phyloP scores from a whole-genome alignment of 2,329 filamentous ascomycete species.

The Venturia pyrina region DNA sequence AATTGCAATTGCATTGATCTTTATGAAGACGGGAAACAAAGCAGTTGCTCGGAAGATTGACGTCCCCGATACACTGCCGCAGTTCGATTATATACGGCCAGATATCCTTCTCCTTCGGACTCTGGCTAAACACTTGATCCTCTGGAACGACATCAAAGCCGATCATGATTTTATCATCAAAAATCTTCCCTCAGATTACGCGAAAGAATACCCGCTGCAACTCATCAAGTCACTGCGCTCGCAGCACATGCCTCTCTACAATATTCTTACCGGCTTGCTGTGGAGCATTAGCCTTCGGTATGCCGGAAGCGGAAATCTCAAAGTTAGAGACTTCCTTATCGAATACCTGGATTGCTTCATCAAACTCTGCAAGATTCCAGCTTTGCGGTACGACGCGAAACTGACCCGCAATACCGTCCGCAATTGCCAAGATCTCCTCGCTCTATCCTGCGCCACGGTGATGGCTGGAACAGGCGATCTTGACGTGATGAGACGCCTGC shows the following conservation, averaged over 20 bases:
- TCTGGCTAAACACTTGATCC: slow-evolving; percentile 78
- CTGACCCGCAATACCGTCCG: slow-evolving; percentile 72
- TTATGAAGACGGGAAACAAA: slow-evolving; percentile 90
- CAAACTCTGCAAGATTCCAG: slow-evolving; percentile 57
- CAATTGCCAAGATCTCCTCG: slow-evolving; percentile 84
- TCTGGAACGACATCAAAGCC: slow-evolving; percentile 78
- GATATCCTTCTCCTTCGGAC: slow-evolving; percentile 88
- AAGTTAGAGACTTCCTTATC: slow-evolving; percentile 71
- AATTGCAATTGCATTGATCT: slow-evolving; percentile 81
- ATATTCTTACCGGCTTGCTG: slow-evolving; percentile 81
- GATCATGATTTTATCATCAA: slow-evolving; percentile 63
- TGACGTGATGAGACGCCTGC: slow-evolving; percentile 70
- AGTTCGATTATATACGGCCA: slow-evolving; percentile 92
- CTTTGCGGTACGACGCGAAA: slow-evolving; percentile 67
- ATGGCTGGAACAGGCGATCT: slow-evolving; percentile 96
- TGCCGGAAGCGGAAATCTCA: slow-evolving; percentile 42
- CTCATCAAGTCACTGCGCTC: slow-evolving; percentile 56
- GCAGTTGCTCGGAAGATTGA: slow-evolving; percentile 86
- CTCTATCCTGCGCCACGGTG: slow-evolving; percentile 71
- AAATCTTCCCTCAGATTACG: slow-evolving; percentile 64
- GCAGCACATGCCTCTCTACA: slow-evolving; percentile 83
- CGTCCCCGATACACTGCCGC: slow-evolving; percentile 76
- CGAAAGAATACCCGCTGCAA: slow-evolving; percentile 49
- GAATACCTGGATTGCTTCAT: slow-evolving; percentile 82
- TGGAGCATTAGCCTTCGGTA: slow-evolving; percentile 48